Evolutionary conservation across 2,329 filamentous ascomycete genomes (phyloP).

Genomic region (Verticillium nubilum): DNA sequence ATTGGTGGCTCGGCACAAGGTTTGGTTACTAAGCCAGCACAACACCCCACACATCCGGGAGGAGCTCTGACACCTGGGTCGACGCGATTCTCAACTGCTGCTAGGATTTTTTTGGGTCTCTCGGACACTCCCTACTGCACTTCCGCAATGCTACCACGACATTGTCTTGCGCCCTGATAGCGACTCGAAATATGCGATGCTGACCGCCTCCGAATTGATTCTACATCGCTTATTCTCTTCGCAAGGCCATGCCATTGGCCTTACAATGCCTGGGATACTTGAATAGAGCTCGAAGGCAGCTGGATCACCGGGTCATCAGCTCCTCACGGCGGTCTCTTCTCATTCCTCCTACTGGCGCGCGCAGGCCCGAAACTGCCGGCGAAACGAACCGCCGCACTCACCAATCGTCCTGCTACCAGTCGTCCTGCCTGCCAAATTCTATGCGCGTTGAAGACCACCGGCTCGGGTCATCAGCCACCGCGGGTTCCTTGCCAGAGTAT

Average conservation of each 20-base stretch:
- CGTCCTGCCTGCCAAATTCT: neutral
- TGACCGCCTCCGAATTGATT: neutral
- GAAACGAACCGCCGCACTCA: neutral
- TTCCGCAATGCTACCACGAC: neutral
- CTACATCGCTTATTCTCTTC: neutral
- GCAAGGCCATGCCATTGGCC: constrained; percentile 14
- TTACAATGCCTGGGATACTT: constrained; percentile 13
- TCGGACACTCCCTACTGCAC: neutral
- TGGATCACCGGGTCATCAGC: constrained; percentile 4
- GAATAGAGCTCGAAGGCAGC: constrained; percentile 13
- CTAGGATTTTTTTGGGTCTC: neutral
- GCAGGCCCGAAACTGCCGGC: neutral
- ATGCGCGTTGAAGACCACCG: neutral
- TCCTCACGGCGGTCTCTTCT: neutral
- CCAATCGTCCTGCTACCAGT: neutral
- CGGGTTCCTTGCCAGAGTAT: neutral
- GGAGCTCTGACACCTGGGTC: neutral
- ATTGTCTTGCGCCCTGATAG: neutral
- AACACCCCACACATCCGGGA: neutral
- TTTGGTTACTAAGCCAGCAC: neutral
- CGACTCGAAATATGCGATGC: neutral
- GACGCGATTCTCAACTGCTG: neutral
- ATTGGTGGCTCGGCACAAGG: constrained; percentile 1
- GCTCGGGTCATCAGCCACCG: neutral
- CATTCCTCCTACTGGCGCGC: neutral